Conservation (phyloP, 2,329 filamentous ascomycete genomes). For the Colletotrichum simmondsii region DNA sequence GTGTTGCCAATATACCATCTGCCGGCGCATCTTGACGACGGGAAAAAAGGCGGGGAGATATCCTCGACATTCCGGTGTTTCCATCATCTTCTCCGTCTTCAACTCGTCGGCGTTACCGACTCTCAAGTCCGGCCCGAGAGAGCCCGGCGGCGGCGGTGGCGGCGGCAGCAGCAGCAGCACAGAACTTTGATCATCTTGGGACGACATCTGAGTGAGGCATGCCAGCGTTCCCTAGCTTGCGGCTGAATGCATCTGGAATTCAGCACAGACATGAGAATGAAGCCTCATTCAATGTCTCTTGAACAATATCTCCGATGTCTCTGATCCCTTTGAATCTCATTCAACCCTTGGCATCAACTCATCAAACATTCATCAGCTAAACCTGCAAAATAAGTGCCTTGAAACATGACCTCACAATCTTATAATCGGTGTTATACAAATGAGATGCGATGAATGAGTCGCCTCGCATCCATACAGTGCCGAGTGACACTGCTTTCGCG, state of each 20-base stretch:
- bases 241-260: constrained; percentile 22
- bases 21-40: not conserved
- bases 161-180: not conserved
- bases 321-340: not conserved
- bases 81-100: not conserved
- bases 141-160: not conserved
- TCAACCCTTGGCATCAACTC: not conserved
- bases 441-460: not conserved
- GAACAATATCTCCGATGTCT: not conserved
- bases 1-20: constrained; percentile 17
- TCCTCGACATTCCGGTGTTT: not conserved
- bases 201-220: constrained; percentile 20
- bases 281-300: constrained; percentile 2
- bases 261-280: constrained; percentile 6
- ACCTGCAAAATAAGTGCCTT: not conserved
- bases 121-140: not conserved
- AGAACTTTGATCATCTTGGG: not conserved
- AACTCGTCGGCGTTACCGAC: not conserved
- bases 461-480: not conserved
- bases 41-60: not conserved
- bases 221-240: constrained; percentile 21
- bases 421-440: not conserved
- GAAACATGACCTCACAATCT: not conserved
- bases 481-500: not conserved
- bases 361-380: not conserved